A percentile compares a stretch with the other conserved stretches of the same genome.
Conservation (phyloP, 495 filamentous ascomycete genomes). For the Aspergillus ostianus region DNA sequence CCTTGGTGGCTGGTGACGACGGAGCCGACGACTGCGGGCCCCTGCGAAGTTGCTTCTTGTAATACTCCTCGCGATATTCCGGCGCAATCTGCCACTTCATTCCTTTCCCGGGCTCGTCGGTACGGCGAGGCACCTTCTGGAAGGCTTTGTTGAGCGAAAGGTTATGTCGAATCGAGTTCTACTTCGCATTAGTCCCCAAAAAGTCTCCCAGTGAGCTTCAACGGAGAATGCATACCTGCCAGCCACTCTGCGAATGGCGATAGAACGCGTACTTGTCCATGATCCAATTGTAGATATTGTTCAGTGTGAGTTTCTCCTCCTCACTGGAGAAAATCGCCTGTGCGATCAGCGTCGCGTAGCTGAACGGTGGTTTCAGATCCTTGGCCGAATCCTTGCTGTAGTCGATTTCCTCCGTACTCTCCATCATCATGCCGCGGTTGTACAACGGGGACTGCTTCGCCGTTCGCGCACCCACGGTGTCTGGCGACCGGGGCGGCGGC, state of each 20-base stretch:
- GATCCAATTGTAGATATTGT: conserved; percentile 90
- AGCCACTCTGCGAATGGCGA: conserved; percentile 74
- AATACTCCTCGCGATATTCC: conserved; percentile 73
- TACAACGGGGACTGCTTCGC: conserved; percentile 59
- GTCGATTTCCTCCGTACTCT: conserved; percentile 77
- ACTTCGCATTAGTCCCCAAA: conserved; percentile 7
- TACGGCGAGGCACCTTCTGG: conserved; percentile 83
- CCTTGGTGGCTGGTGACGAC: conserved; percentile 46
- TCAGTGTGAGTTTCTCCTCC: conserved; percentile 83
- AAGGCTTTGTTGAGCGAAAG: conserved; percentile 91
- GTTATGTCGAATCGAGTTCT: conserved; percentile 97
- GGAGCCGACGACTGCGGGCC: conserved; percentile 47
- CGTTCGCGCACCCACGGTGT: conserved; percentile 44
- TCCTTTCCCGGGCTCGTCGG: conserved; percentile 95
- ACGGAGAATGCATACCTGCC: conserved; percentile 67
- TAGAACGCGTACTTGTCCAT: conserved; percentile 88
- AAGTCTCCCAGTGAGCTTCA: not conserved
- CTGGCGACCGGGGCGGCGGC: conserved; percentile 53
- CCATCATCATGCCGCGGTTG: conserved; percentile 68
- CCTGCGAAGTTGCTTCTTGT: conserved; percentile 56
- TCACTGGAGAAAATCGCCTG: conserved; percentile 84
- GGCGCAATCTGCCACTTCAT: conserved; percentile 96
- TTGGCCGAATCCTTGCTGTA: conserved; percentile 77
- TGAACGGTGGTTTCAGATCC: conserved; percentile 91
- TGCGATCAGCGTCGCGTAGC: conserved; percentile 95